Conservation (phyloP, 192 early-diverging fungal species). For the Spizellomyces sp. region DNA sequence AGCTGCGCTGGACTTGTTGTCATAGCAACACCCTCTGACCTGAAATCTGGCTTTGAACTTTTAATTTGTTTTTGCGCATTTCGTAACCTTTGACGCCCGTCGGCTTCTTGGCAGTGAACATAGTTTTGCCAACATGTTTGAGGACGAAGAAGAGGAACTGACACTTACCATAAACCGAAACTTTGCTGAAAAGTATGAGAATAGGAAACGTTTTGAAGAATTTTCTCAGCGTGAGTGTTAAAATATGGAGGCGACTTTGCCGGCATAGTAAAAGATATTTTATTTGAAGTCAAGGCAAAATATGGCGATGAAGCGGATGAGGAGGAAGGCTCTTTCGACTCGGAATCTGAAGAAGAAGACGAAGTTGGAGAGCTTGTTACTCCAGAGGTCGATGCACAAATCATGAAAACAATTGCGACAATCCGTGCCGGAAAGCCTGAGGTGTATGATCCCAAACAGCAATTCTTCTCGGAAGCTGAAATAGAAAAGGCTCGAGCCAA, state of each 20-base stretch:
- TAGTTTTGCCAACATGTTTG: slow-evolving; percentile 12
- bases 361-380: slow-evolving; percentile 70
- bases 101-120: not conserved
- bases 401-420: slow-evolving; percentile 86
- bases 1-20: too few relatives aligned
- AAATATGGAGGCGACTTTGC: slow-evolving; percentile 17
- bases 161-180: slow-evolving; percentile 46
- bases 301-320: slow-evolving; percentile 53
- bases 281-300: slow-evolving; percentile 59
- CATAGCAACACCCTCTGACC: too few relatives aligned
- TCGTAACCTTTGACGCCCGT: too few relatives aligned
- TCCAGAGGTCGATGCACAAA: slow-evolving; percentile 88
- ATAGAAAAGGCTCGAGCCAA: slow-evolving; percentile 58
- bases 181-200: slow-evolving; percentile 68
- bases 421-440: slow-evolving; percentile 75
- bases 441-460: slow-evolving; percentile 76
- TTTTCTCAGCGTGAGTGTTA: slow-evolving; percentile 50
- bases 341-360: slow-evolving; percentile 61
- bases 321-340: slow-evolving; percentile 45
- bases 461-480: slow-evolving; percentile 75
- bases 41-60: too few relatives aligned
- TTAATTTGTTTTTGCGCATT: too few relatives aligned
- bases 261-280: not conserved
- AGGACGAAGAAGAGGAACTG: slow-evolving; percentile 36
- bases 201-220: slow-evolving; percentile 68